Percentiles rank a stretch among this genome's conserved stretches.
These are phyloP conservation scores for Fusarium metavorans DNA, from an alignment of 2,329 filamentous ascomycete genomes.

Conservation along the genomic window DNA sequence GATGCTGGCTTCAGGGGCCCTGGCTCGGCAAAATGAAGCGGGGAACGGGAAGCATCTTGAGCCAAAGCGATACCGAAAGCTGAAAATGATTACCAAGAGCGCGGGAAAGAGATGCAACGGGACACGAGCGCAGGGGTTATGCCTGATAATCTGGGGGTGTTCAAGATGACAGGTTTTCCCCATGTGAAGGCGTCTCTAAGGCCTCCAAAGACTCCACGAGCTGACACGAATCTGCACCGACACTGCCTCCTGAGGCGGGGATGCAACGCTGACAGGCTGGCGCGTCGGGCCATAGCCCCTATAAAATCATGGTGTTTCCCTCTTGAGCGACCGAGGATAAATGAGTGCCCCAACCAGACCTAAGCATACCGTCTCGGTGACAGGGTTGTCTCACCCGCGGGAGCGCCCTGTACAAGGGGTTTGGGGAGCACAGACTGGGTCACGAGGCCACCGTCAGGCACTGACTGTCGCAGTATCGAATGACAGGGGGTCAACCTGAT, in stretches of 20 bases:
- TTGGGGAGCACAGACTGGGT: neutral
- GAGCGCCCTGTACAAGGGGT: neutral
- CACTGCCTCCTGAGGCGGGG: neutral
- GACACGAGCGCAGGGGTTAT: neutral
- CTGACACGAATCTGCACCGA: neutral
- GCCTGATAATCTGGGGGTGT: neutral
- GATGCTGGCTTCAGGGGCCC: neutral
- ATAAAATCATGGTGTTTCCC: neutral
- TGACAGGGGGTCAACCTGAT: neutral
- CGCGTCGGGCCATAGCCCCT: neutral
- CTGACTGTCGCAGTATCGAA: neutral
- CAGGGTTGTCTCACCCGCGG: neutral
- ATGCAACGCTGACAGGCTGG: neutral
- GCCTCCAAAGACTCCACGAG: neutral
- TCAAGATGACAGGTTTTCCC: neutral
- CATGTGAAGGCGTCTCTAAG: neutral
- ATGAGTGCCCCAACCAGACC: neutral
- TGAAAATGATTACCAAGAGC: neutral
- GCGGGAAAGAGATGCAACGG: neutral
- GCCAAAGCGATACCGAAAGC: neutral
- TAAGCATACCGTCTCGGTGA: neutral
- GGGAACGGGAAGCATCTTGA: neutral
- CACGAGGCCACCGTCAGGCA: neutral
- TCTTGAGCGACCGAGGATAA: neutral
- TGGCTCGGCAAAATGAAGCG: neutral